These are phyloP conservation scores for Cerrena zonata DNA, from an alignment of 1,284 basidiomycete genomes.

Conservation along the genomic window DNA sequence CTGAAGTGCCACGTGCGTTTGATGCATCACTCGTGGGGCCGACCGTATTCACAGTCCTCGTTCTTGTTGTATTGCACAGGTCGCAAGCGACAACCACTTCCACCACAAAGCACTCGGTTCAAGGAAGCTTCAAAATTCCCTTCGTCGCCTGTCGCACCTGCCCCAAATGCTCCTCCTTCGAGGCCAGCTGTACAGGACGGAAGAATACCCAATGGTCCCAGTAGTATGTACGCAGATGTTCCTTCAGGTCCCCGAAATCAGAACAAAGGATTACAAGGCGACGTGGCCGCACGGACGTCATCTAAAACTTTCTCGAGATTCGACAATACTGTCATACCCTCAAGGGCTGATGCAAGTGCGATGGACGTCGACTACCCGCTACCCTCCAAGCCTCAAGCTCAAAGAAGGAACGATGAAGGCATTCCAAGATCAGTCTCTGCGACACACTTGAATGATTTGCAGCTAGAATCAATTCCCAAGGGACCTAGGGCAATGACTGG, in stretches of 20 bases:
- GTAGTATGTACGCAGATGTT: constrained; percentile 10
- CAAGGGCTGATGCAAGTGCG: constrained; percentile 1
- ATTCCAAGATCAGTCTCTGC: constrained; percentile 15
- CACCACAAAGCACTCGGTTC: constrained; percentile 31
- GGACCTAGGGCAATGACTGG: constrained; percentile 35
- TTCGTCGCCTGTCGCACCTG: constrained; percentile 8
- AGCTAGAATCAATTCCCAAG: constrained; percentile 23
- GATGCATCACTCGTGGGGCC: constrained; percentile 13
- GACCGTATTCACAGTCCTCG: background rate
- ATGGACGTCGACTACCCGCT: constrained; percentile 18
- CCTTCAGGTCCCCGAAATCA: constrained; percentile 16
- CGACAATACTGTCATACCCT: constrained; percentile 3
- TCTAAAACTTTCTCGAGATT: constrained; percentile 10
- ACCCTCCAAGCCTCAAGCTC: constrained; percentile 9
- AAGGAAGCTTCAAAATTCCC: constrained; percentile 22
- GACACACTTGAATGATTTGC: constrained; percentile 20
- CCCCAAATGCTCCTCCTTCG: background rate
- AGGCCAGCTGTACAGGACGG: background rate
- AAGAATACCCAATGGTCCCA: constrained; percentile 8
- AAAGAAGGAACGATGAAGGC: constrained; percentile 10
- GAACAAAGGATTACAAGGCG: constrained; percentile 11
- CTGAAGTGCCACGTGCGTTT: constrained; percentile 38
- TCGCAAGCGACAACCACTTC: constrained; percentile 18
- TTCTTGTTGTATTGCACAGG: constrained; percentile 8
- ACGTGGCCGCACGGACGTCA: constrained; percentile 11